Evolutionary conservation across 495 filamentous ascomycete species (phyloP).

Genomic region (Aspergillus incahuasiensis): DNA sequence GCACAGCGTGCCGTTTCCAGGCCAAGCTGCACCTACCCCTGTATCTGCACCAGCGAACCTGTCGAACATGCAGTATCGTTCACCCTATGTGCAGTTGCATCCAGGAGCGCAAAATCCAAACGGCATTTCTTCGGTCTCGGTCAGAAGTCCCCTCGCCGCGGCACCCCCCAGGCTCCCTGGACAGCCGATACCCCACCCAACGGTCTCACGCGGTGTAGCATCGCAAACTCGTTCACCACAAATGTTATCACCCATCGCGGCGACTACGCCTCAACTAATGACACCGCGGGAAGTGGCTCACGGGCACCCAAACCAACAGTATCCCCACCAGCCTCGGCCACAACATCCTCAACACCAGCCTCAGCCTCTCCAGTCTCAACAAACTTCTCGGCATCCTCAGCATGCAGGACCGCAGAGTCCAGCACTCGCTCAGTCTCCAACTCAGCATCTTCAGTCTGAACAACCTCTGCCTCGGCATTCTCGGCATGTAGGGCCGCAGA

Average conservation of each 20-base stretch:
- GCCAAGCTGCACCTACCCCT: neutral
- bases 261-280: neutral
- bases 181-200: neutral
- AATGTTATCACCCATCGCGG: neutral
- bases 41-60: neutral
- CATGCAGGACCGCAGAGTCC: neutral
- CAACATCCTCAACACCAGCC: neutral
- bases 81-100: neutral
- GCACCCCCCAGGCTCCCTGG: neutral
- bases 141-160: slow-evolving; percentile 1
- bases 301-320: slow-evolving; percentile 2
- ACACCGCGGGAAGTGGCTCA: neutral
- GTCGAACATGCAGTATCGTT: neutral
- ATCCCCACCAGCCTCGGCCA: neutral
- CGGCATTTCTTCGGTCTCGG: neutral
- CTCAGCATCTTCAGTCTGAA: neutral
- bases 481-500: neutral
- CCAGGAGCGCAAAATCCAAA: neutral
- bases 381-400: neutral
- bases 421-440: neutral
- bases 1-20: neutral
- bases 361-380: neutral
- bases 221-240: neutral
- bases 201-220: neutral
- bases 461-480: neutral